A percentile compares a stretch with the other conserved stretches of the same genome.
phyloP scores from a whole-genome alignment of 208 protist species.

The Vickermania spadyakhi region DNA sequence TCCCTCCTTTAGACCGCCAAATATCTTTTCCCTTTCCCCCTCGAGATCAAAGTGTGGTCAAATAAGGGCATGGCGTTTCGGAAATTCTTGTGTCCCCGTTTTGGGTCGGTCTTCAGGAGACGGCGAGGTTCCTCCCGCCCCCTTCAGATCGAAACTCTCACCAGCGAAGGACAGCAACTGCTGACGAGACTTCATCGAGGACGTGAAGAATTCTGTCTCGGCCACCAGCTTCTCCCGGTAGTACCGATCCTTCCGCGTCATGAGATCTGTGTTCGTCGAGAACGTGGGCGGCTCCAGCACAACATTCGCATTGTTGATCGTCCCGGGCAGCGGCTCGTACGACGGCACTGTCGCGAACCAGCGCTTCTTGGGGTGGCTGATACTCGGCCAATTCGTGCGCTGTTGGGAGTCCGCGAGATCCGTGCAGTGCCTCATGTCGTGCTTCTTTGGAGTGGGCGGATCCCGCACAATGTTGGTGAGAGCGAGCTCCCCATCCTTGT shows the following conservation, averaged over 20 bases:
- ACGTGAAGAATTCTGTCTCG: slow-evolving; percentile 42
- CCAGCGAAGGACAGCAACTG: neutral
- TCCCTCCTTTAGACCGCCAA: too few relatives aligned
- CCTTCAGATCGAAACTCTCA: neutral
- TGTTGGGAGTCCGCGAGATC: slow-evolving; percentile 9
- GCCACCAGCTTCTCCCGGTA: slow-evolving; percentile 23
- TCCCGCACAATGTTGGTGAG: slow-evolving; percentile 41
- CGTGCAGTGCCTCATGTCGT: neutral
- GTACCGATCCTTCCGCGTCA: slow-evolving; percentile 12
- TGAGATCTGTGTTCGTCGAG: slow-evolving; percentile 29
- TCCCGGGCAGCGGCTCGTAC: slow-evolving; percentile 71
- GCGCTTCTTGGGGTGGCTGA: slow-evolving; percentile 9
- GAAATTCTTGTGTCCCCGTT: neutral
- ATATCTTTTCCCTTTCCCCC: too few relatives aligned
- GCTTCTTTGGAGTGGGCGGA: slow-evolving; percentile 8
- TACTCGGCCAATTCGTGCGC: slow-evolving; percentile 11
- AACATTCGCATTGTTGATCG: slow-evolving; percentile 26
- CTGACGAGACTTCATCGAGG: slow-evolving; percentile 2
- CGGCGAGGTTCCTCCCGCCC: neutral
- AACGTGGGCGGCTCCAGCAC: slow-evolving; percentile 7
- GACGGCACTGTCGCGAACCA: slow-evolving; percentile 72
- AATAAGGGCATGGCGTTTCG: neutral
- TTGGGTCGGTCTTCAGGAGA: neutral
- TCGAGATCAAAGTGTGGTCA: too few relatives aligned
- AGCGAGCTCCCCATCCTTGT: slow-evolving; percentile 26